Evolutionary conservation across 148 eudicot species (phyloP).

Genomic region (Spergularia bocconei): DNA sequence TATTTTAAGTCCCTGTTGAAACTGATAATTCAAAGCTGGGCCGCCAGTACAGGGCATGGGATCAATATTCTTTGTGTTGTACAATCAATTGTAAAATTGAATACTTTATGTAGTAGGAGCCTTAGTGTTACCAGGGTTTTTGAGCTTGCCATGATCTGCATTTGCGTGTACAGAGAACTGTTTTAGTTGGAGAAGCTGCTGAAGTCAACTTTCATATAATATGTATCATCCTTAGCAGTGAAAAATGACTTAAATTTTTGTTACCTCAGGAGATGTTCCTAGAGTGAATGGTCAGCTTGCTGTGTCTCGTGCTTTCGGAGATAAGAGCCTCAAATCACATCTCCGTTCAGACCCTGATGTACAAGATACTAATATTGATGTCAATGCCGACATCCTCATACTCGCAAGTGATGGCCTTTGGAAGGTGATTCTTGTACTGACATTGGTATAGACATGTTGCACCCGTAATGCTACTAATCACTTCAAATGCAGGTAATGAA

Average conservation of each 20-base stretch:
- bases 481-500: constrained; percentile 47
- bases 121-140: background rate
- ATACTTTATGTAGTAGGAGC: no score
- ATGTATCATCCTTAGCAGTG: background rate
- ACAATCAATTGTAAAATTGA: no score
- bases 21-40: no score
- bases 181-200: no score
- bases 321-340: constrained; percentile 66
- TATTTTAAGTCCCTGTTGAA: no score
- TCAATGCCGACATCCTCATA: constrained; percentile 44
- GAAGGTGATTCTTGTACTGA: constrained; percentile 45
- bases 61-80: no score
- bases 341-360: constrained; percentile 68
- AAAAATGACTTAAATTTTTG: background rate
- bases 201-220: no score
- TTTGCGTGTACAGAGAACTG: no score
- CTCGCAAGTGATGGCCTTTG: constrained; percentile 81
- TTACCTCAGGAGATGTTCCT: constrained; percentile 60
- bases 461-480: background rate
- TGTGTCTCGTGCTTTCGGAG: constrained; percentile 80
- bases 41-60: no score
- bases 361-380: constrained; percentile 30
- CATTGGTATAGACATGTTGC: background rate
- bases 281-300: constrained; percentile 78
- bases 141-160: background rate